A percentile compares a stretch with the other conserved stretches of the same genome.
These are phyloP conservation scores for Cyclotella atomus DNA, from an alignment of 108 stramenopile genomes.

Conservation along the genomic window DNA sequence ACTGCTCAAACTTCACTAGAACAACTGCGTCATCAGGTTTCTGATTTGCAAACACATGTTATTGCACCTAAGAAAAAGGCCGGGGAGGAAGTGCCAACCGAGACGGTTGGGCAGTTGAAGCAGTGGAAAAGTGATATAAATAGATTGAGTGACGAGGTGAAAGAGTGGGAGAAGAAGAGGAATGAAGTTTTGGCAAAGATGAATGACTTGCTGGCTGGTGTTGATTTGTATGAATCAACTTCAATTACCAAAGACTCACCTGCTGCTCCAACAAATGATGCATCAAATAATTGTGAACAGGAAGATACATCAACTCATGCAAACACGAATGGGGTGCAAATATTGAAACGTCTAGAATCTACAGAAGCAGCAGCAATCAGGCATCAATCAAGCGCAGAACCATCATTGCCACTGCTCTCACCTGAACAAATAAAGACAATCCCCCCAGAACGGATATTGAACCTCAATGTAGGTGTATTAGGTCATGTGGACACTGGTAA, in stretches of 20 bases:
- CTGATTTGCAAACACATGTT: slow-evolving; percentile 85
- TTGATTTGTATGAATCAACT: background rate
- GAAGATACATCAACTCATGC: background rate
- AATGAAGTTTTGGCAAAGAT: slow-evolving; percentile 12
- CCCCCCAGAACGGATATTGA: slow-evolving; percentile 72
- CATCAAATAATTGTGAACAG: background rate
- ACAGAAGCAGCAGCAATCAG: background rate
- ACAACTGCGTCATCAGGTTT: slow-evolving; percentile 76
- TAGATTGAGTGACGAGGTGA: slow-evolving; percentile 23
- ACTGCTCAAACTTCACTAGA: slow-evolving; percentile 67
- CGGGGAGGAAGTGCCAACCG: slow-evolving; percentile 23
- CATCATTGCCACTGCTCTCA: slow-evolving; percentile 36
- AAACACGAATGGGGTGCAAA: background rate
- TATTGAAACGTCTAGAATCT: slow-evolving; percentile 3
- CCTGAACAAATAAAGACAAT: slow-evolving; percentile 45
- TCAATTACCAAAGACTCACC: background rate
- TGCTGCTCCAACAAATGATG: background rate
- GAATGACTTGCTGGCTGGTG: slow-evolving; percentile 20
- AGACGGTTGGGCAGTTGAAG: slow-evolving; percentile 30
- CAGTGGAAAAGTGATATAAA: slow-evolving; percentile 37
- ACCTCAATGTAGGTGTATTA: slow-evolving; percentile 97
- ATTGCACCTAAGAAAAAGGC: slow-evolving; percentile 74
- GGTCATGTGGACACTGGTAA: slow-evolving; percentile 99
- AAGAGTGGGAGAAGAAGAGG: slow-evolving; percentile 27
- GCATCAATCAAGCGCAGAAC: background rate